Base-by-base conservation (phyloP, 257 asterid genomes). In the Solanum chiquidenum region DNA sequence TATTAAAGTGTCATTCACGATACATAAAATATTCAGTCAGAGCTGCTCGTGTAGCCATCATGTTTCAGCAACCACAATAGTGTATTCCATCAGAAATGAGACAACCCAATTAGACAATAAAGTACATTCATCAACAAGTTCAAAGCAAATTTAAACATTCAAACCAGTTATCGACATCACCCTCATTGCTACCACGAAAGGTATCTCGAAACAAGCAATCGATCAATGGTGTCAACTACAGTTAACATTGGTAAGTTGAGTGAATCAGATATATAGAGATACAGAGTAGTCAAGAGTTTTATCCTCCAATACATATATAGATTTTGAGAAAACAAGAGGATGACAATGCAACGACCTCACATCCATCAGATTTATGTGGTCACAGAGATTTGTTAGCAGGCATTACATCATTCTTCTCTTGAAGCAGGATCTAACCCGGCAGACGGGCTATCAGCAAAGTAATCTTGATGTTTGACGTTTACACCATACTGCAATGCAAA, bases 391-490 rank as follows among this genome's bases (percentile, higher is more conserved):
- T 64, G 68, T 46, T 13, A 42, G 83, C 52, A 71, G 83, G 29
- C 52, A 29, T 42, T 66, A 37, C 14, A 52, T 94, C 90, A 95
- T 90, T 95, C 98, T 1, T 95, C 98, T 91, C 94, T 93, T 60
- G 95, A 66, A 82, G 91, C 93, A 75, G 98, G 90, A 86, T 95
- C 99, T 87, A 95, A 87, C 83, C 98, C 98, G 79, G 98, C 98
- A 83, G 98, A 92, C 64, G 99, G 95, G 90, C 95, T 94, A 87
- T 95, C 98, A 12, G 98, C 98, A 88, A 92, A 96, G 91, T 96
- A 96, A 58, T 95, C 99, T 90, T 94, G 99, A 92, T 96, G 99
- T 89, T 95, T 96, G 83, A 95, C 98, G 79, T 96, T 96, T 46
- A 96, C 98, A 60, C 99, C 99, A 55, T 95, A 92, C 99, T 97